Base-by-base conservation (phyloP, 495 filamentous ascomycete genomes). In the Penicillium subrubescens region DNA sequence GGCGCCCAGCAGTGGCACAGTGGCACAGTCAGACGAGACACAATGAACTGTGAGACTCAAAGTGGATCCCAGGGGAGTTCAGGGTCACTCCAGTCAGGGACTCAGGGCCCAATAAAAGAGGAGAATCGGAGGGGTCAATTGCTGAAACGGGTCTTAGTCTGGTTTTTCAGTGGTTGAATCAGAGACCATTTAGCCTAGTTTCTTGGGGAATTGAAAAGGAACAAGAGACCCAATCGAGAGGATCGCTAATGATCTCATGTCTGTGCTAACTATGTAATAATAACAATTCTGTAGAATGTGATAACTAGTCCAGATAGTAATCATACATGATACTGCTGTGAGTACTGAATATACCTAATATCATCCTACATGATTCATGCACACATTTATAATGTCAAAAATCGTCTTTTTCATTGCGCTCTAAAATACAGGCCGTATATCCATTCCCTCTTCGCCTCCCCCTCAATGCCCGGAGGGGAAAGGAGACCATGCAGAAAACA, bases 361-460 rank as follows among this genome's bases (percentile, higher is more conserved):
- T 33, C 3, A 1, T 33, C 8, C 31, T 33, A 33, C 31, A 6
- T 6, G 37, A 14, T 2, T 41, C 10, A 4, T 41, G 10, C 37
- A 1, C 12, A 41, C 37, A 11, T 17, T 17, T 12, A 17, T 39
- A 41, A 41, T 41, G 27, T 34, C 51, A 39, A 34, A 57, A 11
- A 29, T 58, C 21, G 39, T 14, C 57, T 51, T 54, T 21, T 34
- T 63, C 48, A 64, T 60, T 46, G 39, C 59, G 50, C 63, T 60
- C 51, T 53, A 64, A 66, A 54, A 54, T 54, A 54, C 51, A 54
- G 17, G 51, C 51, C 51, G 29, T 54, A 54, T 54, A 54, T 54
- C 51, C 51, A 54, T 54, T 54, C 25, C 15, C 15, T 54, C 51
- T 54, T 54, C 51, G 29, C 51, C n/a, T 54, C 31, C n/a, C 27